Evolutionary conservation across 1,284 basidiomycete genomes (phyloP).

Genomic region (Vanrija humicola): DNA sequence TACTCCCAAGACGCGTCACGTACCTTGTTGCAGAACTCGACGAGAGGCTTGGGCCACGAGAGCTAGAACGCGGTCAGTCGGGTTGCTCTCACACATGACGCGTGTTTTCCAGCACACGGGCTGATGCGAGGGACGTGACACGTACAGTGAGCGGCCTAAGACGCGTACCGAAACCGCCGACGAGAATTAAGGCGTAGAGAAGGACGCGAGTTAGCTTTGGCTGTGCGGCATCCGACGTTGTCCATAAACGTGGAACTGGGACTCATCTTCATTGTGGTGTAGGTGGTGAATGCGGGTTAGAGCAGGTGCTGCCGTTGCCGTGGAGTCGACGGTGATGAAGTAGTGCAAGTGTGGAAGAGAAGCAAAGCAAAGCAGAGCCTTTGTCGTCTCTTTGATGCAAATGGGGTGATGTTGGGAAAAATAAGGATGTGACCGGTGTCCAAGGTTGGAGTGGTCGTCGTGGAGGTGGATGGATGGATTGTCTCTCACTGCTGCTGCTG

Average conservation of each 20-base stretch:
- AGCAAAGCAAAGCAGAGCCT: neutral
- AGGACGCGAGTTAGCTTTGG: conserved; percentile 18
- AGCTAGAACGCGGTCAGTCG: conserved; percentile 26
- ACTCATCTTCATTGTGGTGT: conserved; percentile 45
- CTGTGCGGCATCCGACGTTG: neutral
- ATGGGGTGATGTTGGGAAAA: neutral
- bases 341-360: conserved; percentile 1
- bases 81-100: neutral
- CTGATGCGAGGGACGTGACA: conserved; percentile 17
- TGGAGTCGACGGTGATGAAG: neutral
- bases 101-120: neutral
- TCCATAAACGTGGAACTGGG: neutral
- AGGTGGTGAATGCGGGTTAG: neutral
- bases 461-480: neutral
- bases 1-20: conserved; percentile 45
- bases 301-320: no score
- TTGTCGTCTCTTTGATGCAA: neutral
- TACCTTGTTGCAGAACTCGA: conserved; percentile 54
- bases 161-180: conserved; percentile 54
- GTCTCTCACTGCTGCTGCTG: no score
- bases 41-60: conserved; percentile 54
- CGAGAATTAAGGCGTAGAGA: conserved; percentile 50
- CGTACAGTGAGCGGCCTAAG: conserved; percentile 55
- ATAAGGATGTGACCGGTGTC: neutral
- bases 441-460: neutral